Percentiles rank a stretch among this genome's conserved stretches.
These are phyloP conservation scores for Clarireedia paspali DNA, from an alignment of 2,329 filamentous ascomycete genomes.

Conservation along the genomic window DNA sequence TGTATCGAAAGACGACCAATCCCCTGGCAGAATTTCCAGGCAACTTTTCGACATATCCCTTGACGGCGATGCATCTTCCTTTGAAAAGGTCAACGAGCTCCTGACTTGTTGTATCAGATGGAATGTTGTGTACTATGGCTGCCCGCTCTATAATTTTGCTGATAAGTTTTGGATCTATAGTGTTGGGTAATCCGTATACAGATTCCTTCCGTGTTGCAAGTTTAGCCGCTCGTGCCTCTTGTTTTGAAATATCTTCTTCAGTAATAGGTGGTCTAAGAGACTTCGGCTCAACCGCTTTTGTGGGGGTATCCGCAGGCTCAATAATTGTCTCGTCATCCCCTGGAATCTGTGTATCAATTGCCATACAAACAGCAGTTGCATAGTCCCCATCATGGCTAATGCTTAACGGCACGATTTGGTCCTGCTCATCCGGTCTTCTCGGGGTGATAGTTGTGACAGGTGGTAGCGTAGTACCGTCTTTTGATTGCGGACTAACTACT, in stretches of 20 bases:
- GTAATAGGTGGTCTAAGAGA: neutral
- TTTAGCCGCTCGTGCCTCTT: neutral
- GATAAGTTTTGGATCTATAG: neutral
- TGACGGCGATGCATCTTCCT: neutral
- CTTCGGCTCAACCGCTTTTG: neutral
- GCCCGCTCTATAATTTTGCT: neutral
- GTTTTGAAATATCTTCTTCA: neutral
- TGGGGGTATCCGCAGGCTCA: neutral
- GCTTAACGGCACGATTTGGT: constrained; percentile 58
- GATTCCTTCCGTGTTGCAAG: neutral
- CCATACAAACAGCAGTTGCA: constrained; percentile 62
- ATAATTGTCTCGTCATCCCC: neutral
- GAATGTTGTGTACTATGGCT: neutral
- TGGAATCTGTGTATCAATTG: constrained; percentile 20
- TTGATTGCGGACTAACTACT: constrained; percentile 3
- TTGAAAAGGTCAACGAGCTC: neutral
- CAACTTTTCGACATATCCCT: neutral
- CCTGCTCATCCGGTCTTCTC: constrained; percentile 25
- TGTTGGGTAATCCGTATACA: constrained; percentile 1
- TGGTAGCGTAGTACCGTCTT: constrained; percentile 4
- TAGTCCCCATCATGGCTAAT: constrained; percentile 87
- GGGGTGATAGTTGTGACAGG: constrained; percentile 20
- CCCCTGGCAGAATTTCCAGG: accelerated
- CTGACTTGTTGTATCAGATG: neutral
- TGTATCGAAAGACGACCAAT: no score